A percentile compares a stretch with the other conserved stretches of the same genome.
These are phyloP conservation scores for Venustampulla echinocandica DNA, from an alignment of 495 filamentous ascomycete species.

Conservation along the genomic window DNA sequence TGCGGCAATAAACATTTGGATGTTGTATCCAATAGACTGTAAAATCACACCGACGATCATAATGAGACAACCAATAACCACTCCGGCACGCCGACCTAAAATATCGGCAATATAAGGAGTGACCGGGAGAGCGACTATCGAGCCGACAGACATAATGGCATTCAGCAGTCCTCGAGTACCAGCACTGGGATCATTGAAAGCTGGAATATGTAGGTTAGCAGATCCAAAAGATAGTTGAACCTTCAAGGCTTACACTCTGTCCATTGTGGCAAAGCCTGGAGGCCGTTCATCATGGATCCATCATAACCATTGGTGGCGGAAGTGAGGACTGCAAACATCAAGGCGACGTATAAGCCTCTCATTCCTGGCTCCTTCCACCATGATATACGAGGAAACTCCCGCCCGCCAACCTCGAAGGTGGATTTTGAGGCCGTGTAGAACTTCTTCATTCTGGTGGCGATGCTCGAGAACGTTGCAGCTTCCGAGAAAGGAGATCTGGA, in stretches of 20 bases:
- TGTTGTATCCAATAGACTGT: constrained; percentile 36
- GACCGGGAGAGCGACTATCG: constrained; percentile 41
- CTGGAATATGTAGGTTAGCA: constrained; percentile 4
- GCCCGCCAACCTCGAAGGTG: constrained; percentile 19
- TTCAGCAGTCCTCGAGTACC: constrained; percentile 26
- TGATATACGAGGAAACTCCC: constrained; percentile 20
- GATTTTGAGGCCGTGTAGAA: constrained; percentile 14
- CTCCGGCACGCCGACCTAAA: constrained; percentile 40
- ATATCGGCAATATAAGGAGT: constrained; percentile 39
- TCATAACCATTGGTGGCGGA: constrained; percentile 28
- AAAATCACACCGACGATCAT: constrained; percentile 43
- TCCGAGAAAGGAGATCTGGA: neutral
- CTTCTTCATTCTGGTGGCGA: neutral
- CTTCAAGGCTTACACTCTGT: constrained; percentile 19
- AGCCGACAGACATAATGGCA: constrained; percentile 33
- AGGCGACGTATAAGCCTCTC: constrained; percentile 28
- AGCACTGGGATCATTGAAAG: constrained; percentile 24
- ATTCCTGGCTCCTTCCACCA: constrained; percentile 33
- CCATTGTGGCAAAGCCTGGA: constrained; percentile 28
- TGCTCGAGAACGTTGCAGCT: neutral
- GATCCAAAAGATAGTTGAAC: neutral
- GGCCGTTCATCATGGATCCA: constrained; percentile 29
- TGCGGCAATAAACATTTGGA: constrained; percentile 35
- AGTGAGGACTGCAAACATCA: constrained; percentile 25
- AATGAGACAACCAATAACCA: constrained; percentile 44